Evolutionary conservation across 768 basidiomycete species (phyloP), one percentile per base, ranked within the genome.

Genomic region (Rhizopogon vulgaris): DNA sequence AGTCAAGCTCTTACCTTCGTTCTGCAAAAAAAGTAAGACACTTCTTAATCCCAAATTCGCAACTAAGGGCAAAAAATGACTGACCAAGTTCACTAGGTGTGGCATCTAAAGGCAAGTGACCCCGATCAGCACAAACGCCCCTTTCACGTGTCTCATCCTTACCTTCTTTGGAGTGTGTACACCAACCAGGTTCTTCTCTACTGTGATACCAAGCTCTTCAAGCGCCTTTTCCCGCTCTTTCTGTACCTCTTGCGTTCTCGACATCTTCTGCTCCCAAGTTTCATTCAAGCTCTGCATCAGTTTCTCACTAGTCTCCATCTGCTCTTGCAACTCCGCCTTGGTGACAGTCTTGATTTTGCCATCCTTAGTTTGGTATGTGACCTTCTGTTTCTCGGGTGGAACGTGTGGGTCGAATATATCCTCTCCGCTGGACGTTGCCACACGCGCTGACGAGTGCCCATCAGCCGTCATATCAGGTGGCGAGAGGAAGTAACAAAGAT

Each of bases 111-210:
- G 48, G 52, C 37, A 41, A 54, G 51, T 41, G 51, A 25, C 52
- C 58, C 39, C 60, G 49, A 17, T 22, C 46, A 25, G 50, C 24
- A 52, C 49, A 51, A 50, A 36, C 52, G 53, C 39, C 39, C 46
- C 28, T 43, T 6, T 48, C 48, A 30, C 15, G 50, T 22, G 41
- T 49, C 54, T 52, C 54, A n/a, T 32, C 46, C 63, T 39, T 61
- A 82, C 90, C 79, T 86, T 92, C 79, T 97, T 98, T 28, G 96
- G 96, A 18, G 96, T 94, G 74, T 96, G 94, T 52, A 99, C 96
- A 47, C 96, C 95, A 52, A 98, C 89, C 51, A 90, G 67, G 58
- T 94, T 90, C 79, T 94, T 97, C 72, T 98, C 95, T 54, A 99
- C 92, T 38, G 90, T 90, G 69, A 99, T 98, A 34, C 96, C 96